Evolutionary conservation across 768 basidiomycete species (phyloP), one percentile per base, ranked within the genome.

Genomic region (Leccinellum rugosiceps): DNA sequence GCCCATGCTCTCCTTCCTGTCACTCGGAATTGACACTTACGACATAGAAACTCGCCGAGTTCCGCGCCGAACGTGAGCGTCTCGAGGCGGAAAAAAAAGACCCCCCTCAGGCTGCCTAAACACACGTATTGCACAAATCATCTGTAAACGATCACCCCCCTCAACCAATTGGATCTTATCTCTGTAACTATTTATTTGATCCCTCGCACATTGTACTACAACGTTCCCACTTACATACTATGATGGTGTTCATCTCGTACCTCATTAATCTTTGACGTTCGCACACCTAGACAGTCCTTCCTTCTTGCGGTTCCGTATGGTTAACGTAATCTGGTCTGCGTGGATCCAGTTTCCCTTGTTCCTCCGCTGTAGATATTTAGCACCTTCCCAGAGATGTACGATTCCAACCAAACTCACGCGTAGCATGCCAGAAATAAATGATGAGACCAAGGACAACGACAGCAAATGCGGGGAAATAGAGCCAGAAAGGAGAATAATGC

Each of bases 401-500:
- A 26, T 26, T 35, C n/a, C 32, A 50, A 52, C 34, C 21, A 19
- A 41, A 80, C 91, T 65, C 75, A 92, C 91, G 92, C 34, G 86
- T 86, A 7, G 87, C 82, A 69, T 81, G 76, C 91, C 92, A 94
- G 77, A 94, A 94, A 74, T 94, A 94, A 35, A 86, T 80, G 65
- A 94, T 75, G 5, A 94, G 80, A 3, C 92, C 92, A 13, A 75
- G 32, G 45, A 94, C 69, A 58, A 92, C 84, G 14, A 93, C 77
- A 1, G 72, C 78, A 65, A 88, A 94, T 0, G 92, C 81, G 58
- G 86, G 75, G 74, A 94, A 94, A 78, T 94, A 94, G 15, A 94
- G 80, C 91, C 92, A 94, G 77, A 83, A 94, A 4, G 92, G 92
- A 45, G 75, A 71, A 75, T 83, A 93, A 62, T 92, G 87, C 91